Base-by-base conservation (phyloP, 202 grass and related monocot genomes). In the Zizania palustris region DNA sequence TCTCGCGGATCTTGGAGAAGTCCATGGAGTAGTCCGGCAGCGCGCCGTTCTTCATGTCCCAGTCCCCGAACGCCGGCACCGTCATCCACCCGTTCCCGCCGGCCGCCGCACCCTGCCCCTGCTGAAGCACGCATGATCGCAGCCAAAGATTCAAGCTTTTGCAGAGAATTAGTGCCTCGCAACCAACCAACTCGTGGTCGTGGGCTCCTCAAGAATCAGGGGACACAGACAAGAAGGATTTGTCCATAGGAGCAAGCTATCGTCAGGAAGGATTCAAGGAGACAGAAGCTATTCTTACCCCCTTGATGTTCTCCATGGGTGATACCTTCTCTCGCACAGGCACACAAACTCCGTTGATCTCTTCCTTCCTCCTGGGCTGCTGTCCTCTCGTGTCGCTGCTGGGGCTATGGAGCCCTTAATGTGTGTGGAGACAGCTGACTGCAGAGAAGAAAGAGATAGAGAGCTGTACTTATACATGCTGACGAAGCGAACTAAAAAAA, bases 1-100 rank as follows among this genome's bases (percentile, higher is more conserved):
- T 99, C 92, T 99, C 96, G 8, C 96, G 92, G 85, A 99, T 96
- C 96, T 99, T 99, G 84, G 92, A 92, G 96, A 99, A 99, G 74
- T 99, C 96, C 96, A 99, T 87, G 77, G 96, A 99, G 92, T 99
- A 99, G 75, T 99, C 92, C 61, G 96, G 96, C 92, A 93, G 64
- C 68, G 91, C 58, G 60, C 92, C 96, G 90, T 99, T 96, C 78
- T 99, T 99, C 88, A 77, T 90, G 78, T 96, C 96, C 96, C 96
- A 99, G 63, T 99, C 96, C 69, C 96, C 96, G 70, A 98, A 98
- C 79, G 95, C 77, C 73, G 95, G 95, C 79, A 98, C 95, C 53
- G 95, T 88, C 95, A 98, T 94, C 87, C 89, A 94, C 71, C 65
- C 86, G 50, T 60, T 84, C 59, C 3, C 76, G 34, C 83, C 82